Conservation (phyloP, 139 green algal species). For the Picochlorum sp. region DNA sequence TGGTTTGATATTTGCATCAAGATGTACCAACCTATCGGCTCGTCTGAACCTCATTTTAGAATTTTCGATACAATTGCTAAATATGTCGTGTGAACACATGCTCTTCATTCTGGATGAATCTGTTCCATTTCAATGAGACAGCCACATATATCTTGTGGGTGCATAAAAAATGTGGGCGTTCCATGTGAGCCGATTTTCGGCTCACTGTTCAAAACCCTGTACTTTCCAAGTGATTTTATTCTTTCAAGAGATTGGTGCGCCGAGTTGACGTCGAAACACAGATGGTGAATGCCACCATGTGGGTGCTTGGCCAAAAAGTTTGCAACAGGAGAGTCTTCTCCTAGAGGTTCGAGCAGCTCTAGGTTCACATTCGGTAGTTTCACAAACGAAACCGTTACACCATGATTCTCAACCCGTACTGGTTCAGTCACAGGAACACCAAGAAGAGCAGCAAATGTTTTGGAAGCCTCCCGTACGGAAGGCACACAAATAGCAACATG, state of each 20-base stretch:
- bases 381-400: constrained; percentile 57
- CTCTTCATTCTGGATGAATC: constrained; percentile 9
- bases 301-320: constrained; percentile 48
- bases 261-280: constrained; percentile 51
- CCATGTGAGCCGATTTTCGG: constrained; percentile 53
- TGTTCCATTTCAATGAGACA: constrained; percentile 61
- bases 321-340: constrained; percentile 37
- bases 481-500: constrained; percentile 60
- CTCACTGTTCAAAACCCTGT: constrained; percentile 25
- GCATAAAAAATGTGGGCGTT: constrained; percentile 49
- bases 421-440: constrained; percentile 45
- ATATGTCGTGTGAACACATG: too few relatives aligned
- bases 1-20: background rate
- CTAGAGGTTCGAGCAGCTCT: constrained; percentile 55
- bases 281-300: constrained; percentile 50
- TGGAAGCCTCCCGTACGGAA: constrained; percentile 33
- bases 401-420: constrained; percentile 44
- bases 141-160: constrained; percentile 49
- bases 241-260: constrained; percentile 10
- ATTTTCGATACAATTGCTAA: background rate
- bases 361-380: constrained; percentile 51
- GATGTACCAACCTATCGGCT: background rate
- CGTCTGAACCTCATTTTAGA: background rate
- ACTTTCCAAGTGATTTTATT: background rate
- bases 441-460: constrained; percentile 37